A percentile compares a stretch with the other conserved stretches of the same genome.
phyloP scores from a whole-genome alignment of 2,329 filamentous ascomycete species.

The Colletotrichum cordylinicola region DNA sequence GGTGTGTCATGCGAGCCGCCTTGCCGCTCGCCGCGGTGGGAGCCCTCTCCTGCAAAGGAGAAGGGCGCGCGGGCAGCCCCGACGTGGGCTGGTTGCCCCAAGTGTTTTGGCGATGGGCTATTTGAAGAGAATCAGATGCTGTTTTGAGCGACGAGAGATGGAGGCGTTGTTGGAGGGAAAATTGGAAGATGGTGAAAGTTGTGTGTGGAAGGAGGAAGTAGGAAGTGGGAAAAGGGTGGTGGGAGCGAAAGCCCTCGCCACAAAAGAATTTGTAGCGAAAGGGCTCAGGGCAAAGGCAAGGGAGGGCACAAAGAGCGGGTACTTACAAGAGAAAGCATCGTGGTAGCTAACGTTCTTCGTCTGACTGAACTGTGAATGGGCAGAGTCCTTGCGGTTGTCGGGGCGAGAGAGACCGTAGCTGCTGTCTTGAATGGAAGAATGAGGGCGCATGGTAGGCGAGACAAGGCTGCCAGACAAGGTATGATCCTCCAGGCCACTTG shows the following conservation, averaged over 20 bases:
- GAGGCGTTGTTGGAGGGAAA: background rate
- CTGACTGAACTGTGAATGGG: background rate
- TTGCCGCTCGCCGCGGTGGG: background rate
- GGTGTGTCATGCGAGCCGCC: background rate
- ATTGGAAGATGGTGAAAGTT: background rate
- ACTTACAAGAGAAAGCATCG: background rate
- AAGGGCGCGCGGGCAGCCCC: background rate
- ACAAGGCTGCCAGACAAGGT: constrained; percentile 12
- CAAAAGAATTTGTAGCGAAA: background rate
- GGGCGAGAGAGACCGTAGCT: background rate
- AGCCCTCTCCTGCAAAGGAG: background rate
- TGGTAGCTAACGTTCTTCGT: background rate
- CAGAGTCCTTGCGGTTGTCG: background rate
- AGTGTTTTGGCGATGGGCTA: background rate
- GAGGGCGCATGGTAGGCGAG: background rate
- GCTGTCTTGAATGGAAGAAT: background rate
- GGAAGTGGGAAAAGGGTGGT: background rate
- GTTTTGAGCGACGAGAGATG: background rate
- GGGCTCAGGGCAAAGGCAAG: background rate
- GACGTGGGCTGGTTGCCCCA: background rate
- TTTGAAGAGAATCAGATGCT: background rate
- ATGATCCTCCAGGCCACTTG: constrained; percentile 24
- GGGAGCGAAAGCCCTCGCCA: background rate
- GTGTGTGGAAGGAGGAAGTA: background rate
- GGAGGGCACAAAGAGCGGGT: background rate